phyloP scores from a whole-genome alignment of 139 green algal species.

The Helicosporidium sp. region DNA sequence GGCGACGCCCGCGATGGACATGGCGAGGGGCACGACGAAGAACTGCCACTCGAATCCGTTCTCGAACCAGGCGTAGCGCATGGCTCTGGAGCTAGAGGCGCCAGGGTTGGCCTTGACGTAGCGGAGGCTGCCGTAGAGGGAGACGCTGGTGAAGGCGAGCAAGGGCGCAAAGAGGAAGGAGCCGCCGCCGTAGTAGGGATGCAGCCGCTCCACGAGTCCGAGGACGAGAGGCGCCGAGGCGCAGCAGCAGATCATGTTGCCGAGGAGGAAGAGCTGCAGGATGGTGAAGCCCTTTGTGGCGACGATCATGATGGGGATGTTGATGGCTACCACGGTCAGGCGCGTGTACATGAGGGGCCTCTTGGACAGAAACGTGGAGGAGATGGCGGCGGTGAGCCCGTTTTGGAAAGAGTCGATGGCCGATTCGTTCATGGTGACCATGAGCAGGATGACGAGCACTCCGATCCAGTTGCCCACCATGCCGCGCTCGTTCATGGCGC shows the following conservation, averaged over 20 bases:
- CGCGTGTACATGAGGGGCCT: slow-evolving; percentile 27
- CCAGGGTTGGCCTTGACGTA: no score
- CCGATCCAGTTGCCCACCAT: slow-evolving; percentile 27
- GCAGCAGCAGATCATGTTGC: slow-evolving; percentile 54
- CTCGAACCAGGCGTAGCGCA: slow-evolving; percentile 16
- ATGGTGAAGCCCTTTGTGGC: slow-evolving; percentile 27
- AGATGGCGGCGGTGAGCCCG: slow-evolving; percentile 15
- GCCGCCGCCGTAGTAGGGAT: slow-evolving; percentile 8
- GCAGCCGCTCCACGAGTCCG: slow-evolving; percentile 14
- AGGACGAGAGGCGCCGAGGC: slow-evolving; percentile 33
- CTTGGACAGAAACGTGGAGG: slow-evolving; percentile 19
- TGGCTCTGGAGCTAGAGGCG: neutral
- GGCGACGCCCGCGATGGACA: slow-evolving; percentile 8
- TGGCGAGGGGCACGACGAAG: slow-evolving; percentile 12
- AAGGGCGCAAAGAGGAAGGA: slow-evolving; percentile 16
- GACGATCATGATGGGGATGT: slow-evolving; percentile 40
- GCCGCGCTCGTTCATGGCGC: neutral
- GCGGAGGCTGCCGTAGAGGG: no score
- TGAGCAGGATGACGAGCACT: slow-evolving; percentile 34
- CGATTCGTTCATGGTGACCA: slow-evolving; percentile 47
- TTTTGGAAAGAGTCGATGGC: slow-evolving; percentile 45
- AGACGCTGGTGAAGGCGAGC: slow-evolving; percentile 6
- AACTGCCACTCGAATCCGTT: slow-evolving; percentile 22
- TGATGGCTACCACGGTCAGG: slow-evolving; percentile 43
- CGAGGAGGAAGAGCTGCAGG: slow-evolving; percentile 49